Evolutionary conservation across 306 rosid genomes (phyloP).

Genomic region (Calophaca sinica): DNA sequence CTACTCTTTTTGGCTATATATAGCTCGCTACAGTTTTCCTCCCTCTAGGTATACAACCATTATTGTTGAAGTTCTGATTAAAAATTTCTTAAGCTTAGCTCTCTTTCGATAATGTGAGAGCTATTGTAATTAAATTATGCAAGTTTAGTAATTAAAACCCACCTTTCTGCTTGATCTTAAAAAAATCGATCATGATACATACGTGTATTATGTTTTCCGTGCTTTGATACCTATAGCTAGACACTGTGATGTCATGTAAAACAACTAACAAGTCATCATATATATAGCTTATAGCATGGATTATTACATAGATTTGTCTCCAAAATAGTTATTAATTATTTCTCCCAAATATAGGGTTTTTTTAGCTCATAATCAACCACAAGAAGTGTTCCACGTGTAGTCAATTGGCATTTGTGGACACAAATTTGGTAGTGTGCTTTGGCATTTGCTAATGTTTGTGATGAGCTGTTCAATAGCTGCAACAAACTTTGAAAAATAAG

Average conservation of each 20-base stretch:
- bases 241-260: constrained; percentile 30
- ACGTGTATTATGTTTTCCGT: constrained; percentile 41
- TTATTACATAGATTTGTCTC: not conserved
- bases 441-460: constrained; percentile 52
- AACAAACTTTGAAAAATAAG: constrained; percentile 66
- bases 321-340: constrained; percentile 26
- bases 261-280: too few relatives aligned
- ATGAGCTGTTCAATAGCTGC: constrained; percentile 56
- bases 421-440: constrained; percentile 51
- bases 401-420: constrained; percentile 40
- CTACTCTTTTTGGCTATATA: constrained; percentile 16
- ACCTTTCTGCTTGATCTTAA: not conserved
- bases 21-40: too few relatives aligned
- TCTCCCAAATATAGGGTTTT: constrained; percentile 31
- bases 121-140: not conserved
- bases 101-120: not conserved
- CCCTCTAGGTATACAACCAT: too few relatives aligned
- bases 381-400: constrained; percentile 49
- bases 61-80: constrained; percentile 7
- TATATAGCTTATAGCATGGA: too few relatives aligned
- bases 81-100: not conserved
- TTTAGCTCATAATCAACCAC: constrained; percentile 37
- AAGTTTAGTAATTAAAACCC: constrained; percentile 28
- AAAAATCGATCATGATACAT: constrained; percentile 1
- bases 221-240: constrained; percentile 42